Conservation (phyloP, 768 basidiomycete genomes). For the Clavaria fumosa region DNA sequence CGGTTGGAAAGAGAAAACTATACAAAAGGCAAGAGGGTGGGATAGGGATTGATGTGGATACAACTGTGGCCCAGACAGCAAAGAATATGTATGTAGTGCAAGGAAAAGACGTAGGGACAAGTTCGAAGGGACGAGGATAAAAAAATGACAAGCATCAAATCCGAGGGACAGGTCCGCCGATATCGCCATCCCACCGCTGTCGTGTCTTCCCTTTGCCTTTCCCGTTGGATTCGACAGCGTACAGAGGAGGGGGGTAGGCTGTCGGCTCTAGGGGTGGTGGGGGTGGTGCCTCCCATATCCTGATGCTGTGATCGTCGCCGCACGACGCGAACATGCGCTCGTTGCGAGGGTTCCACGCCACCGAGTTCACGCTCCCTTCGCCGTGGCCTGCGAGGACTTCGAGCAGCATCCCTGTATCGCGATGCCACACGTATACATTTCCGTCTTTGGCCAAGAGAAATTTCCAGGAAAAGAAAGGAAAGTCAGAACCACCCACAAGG, state of each 20-base stretch:
- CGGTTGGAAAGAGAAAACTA: too few species aligned
- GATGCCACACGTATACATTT: slow-evolving; percentile 92
- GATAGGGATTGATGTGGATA: too few species aligned
- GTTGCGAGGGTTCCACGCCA: slow-evolving; percentile 89
- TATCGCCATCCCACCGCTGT: slow-evolving; percentile 28
- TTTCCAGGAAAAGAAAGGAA: slow-evolving; percentile 3
- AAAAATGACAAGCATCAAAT: too few species aligned
- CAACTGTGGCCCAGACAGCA: too few species aligned
- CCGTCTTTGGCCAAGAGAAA: too few species aligned
- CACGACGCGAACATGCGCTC: slow-evolving; percentile 91
- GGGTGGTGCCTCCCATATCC: slow-evolving; percentile 66
- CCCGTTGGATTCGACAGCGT: slow-evolving; percentile 24
- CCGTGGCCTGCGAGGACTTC: slow-evolving; percentile 82
- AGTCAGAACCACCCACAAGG: too few species aligned
- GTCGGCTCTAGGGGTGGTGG: slow-evolving; percentile 9
- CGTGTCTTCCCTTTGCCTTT: slow-evolving; percentile 53
- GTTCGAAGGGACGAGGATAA: too few species aligned
- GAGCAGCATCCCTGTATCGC: slow-evolving; percentile 67
- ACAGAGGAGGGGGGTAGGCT: slow-evolving; percentile 7
- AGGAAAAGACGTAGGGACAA: too few species aligned
- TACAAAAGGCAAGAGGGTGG: too few species aligned
- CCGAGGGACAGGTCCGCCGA: too few species aligned
- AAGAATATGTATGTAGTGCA: too few species aligned
- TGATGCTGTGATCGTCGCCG: slow-evolving; percentile 82
- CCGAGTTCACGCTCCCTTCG: slow-evolving; percentile 84